These are phyloP conservation scores for Centella asiatica DNA, from an alignment of 129 eudicot species.

Conservation along the genomic window DNA sequence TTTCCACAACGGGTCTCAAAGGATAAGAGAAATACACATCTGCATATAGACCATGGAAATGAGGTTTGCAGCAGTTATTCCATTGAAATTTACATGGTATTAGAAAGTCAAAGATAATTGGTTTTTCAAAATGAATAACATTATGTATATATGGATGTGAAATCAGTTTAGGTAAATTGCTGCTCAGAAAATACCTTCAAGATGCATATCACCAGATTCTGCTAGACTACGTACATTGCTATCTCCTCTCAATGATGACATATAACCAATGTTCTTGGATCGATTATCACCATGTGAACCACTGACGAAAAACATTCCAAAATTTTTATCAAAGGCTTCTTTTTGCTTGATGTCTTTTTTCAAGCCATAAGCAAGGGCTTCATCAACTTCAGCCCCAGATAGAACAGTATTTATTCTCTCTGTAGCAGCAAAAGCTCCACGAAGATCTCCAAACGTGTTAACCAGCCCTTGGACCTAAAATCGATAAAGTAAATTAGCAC, in stretches of 20 bases:
- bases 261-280: conserved; percentile 39
- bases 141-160: background rate
- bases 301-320: conserved; percentile 42
- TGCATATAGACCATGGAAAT: conserved; percentile 24
- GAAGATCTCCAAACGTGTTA: conserved; percentile 90
- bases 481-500: background rate
- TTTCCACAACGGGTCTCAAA: conserved; percentile 80
- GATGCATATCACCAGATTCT: conserved; percentile 68
- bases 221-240: conserved; percentile 68
- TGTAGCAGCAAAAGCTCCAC: conserved; percentile 93
- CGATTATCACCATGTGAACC: conserved; percentile 32
- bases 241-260: conserved; percentile 70
- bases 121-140: background rate
- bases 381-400: conserved; percentile 74
- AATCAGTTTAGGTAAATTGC: background rate
- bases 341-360: conserved; percentile 62
- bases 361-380: conserved; percentile 73
- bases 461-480: conserved; percentile 95
- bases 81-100: background rate
- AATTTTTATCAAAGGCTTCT: conserved; percentile 28
- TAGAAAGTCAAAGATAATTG: background rate
- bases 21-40: conserved; percentile 95
- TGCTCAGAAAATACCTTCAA: conserved; percentile 56
- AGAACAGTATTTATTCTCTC: conserved; percentile 88
- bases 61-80: background rate